A percentile compares a stretch with the other conserved stretches of the same genome.
Conservation (phyloP, 169 alveolate species). For the Eimeria falciformis region DNA sequence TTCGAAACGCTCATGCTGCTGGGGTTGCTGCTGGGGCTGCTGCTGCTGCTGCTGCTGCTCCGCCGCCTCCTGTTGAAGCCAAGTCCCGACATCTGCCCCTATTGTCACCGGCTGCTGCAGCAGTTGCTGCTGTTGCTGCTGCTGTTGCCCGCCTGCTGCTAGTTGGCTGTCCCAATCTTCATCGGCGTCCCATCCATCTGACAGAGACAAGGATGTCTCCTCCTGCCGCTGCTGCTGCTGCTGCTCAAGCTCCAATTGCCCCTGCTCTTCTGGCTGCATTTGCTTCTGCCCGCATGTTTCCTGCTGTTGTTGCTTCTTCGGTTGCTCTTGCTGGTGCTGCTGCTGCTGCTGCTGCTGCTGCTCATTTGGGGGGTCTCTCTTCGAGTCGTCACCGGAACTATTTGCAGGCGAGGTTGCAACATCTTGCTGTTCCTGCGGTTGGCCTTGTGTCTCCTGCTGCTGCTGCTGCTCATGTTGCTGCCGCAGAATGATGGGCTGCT, state of each 20-base stretch:
- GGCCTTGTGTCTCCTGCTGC: not conserved
- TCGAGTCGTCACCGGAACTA: not conserved
- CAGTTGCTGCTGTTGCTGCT: constrained; percentile 11
- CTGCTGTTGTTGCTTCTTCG: not conserved
- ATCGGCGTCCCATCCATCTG: not conserved
- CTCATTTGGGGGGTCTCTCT: too few relatives aligned
- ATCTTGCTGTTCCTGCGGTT: not conserved
- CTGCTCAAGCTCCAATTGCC: not conserved
- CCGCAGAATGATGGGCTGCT: too few relatives aligned
- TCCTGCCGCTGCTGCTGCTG: not conserved
- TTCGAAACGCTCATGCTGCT: not conserved
- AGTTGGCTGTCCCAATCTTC: not conserved
- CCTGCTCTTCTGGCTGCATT: not conserved
- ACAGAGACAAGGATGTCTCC: not conserved
- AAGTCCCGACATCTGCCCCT: too few relatives aligned
- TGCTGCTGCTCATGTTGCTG: too few relatives aligned
- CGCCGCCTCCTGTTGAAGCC: too few relatives aligned
- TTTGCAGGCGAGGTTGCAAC: too few relatives aligned
- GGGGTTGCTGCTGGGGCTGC: not conserved
- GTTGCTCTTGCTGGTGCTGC: not conserved
- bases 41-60: constrained; percentile 46
- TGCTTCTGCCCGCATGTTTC: not conserved
- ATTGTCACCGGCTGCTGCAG: too few relatives aligned
- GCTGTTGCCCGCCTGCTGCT: not conserved
- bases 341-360: constrained; percentile 26